Evolutionary conservation across 2,329 filamentous ascomycete species (phyloP), one percentile per base, ranked within the genome.

Genomic region (Teratosphaeria nubilosa): DNA sequence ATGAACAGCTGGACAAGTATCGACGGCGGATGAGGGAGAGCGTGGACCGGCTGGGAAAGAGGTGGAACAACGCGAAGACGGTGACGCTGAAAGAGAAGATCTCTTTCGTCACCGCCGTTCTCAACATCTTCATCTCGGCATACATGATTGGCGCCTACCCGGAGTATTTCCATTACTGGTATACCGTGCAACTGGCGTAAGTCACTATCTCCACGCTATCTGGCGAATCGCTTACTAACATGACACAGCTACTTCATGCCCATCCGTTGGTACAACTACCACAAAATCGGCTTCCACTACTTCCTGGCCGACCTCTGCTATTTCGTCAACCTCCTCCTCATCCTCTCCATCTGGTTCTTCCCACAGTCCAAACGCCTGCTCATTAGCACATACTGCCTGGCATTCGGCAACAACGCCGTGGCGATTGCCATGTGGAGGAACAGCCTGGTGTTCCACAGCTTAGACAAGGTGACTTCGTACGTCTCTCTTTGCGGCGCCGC

Each of bases 341-440:
- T 92, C 62, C 77, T 95, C 60, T 88, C 85, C 65, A 83, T 99
- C 55, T 99, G 92, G 91, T 80, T 88, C 34, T 96, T 97, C 68
- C 94, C 94, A 0, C 77, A 82, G 55, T 96, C 91, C 13, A 96
- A 95, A 74, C 86, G 92, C 51, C 81, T 99, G 16, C 91, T 99
- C 73, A 94, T 95, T 63, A 86, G 90, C 64, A 87, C 90, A 0
- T 99, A 91, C 74, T 97, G 94, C 69, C 79, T 99, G 34, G 89
- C 91, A 10, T 95, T 90, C 70, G 94, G 94, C 62, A 99, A 99
- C 75, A 99, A 99, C 70, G 94, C 94, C 22, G 86, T 96, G 53
- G 94, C 94, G 13, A 97, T 99, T 72, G 91, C 94, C 70, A 94
- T 99, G 91, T 99, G 94, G 94, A 86, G 94, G 63, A 99, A 99